Evolutionary conservation across 2,329 filamentous ascomycete species (phyloP).

Genomic region (Fusarium anguioides): DNA sequence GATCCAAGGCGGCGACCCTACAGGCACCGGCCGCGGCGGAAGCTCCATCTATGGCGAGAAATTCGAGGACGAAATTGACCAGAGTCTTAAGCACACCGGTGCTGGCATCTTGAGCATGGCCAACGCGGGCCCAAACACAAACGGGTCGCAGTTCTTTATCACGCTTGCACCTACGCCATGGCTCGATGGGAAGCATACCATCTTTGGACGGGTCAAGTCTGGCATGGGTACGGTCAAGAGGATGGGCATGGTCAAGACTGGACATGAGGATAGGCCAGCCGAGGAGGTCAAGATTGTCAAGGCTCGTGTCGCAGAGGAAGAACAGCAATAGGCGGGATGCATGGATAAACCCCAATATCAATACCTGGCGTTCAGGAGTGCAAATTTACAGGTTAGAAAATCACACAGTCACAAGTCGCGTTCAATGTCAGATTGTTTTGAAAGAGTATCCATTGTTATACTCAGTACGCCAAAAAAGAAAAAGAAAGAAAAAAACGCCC

Average conservation of each 20-base stretch:
- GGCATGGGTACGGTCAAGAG: constrained; percentile 87
- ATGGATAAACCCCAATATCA: constrained; percentile 13
- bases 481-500: too few species aligned
- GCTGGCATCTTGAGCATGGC: constrained; percentile 97
- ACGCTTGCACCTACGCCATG: constrained; percentile 94
- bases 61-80: constrained; percentile 90
- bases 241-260: constrained; percentile 89
- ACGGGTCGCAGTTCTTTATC: constrained; percentile 96
- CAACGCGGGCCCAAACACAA: constrained; percentile 91
- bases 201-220: constrained; percentile 89
- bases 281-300: constrained; percentile 84
- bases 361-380: constrained; percentile 37
- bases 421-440: constrained; percentile 12
- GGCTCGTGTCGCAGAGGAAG: constrained; percentile 75
- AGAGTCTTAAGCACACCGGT: constrained; percentile 86
- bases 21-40: constrained; percentile 91
- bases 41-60: constrained; percentile 90
- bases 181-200: constrained; percentile 97
- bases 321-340: constrained; percentile 48
- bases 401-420: constrained; percentile 7
- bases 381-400: not conserved
- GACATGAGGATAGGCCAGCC: constrained; percentile 79
- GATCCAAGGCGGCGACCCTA: constrained; percentile 94
- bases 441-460: constrained; percentile 44
- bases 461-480: constrained; percentile 42